Base-by-base conservation (phyloP, 306 rosid genomes). In the Carpinus viminea region DNA sequence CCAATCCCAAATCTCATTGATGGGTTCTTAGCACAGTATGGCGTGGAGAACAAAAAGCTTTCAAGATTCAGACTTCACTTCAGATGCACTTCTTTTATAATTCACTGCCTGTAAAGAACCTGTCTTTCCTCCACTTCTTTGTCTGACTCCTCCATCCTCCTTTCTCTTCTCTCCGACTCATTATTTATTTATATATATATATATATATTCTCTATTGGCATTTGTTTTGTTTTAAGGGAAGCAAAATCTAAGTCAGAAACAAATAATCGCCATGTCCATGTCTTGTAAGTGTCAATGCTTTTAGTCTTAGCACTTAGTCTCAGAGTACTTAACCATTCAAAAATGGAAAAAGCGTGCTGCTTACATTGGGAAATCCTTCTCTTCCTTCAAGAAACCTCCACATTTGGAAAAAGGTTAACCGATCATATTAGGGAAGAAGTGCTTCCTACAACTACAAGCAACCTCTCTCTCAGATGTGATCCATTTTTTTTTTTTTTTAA, bases 221-320 rank as follows among this genome's bases (percentile, higher is more conserved):
- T 88, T 87, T 85, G 84, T 88, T 89, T 87, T 83, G 87, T 87
- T 38, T 38, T 80, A 82, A 79, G 88, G 83, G 90, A 79, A 83
- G 82, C 85, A 87, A 88, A 87, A 87, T 88, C 91, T 82, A 74
- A 90, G 95, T 91, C 92, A 88, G 97, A 85, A 69, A 56, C 86
- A 78, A 69, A 56, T 85, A 78, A 59, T 73, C 78, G 68, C 82
- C 80, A 74, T 84, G 98, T 31, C 34, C 34, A 73, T 84, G 98
- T 89, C 78, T 94, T 89, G 98, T 93, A 89, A 1, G 66, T 86
- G 91, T 94, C 97, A 92, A 91, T 83, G 89, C 59, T 47, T 70
- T 55, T 65, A 31, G 73, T 65, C 26, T 77, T 73, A 68, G 75
- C 66, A 77, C 81, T 74, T 79, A n/a, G 83, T 85, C 88, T 80